Evolutionary conservation across 805 yeast genomes (phyloP).

Genomic region (Hanseniaspora clermontiae): DNA sequence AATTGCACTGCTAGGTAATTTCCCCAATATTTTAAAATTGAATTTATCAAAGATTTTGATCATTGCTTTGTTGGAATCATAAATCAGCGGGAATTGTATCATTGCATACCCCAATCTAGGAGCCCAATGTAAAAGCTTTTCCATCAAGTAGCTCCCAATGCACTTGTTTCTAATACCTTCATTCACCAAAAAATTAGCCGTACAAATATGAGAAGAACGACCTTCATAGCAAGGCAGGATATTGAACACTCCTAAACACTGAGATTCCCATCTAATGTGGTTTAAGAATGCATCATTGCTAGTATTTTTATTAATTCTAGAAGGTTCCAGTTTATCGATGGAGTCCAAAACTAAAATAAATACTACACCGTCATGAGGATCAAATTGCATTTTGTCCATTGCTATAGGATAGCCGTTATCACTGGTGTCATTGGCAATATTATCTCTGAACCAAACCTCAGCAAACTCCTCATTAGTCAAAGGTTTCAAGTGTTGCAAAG

Average conservation of each 20-base stretch:
- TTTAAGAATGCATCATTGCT: conserved; percentile 21
- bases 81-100: conserved; percentile 70
- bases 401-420: not conserved
- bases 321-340: conserved; percentile 36
- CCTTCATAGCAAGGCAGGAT: conserved; percentile 88
- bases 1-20: conserved; percentile 77
- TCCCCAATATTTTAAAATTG: conserved; percentile 66
- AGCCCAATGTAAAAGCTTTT: conserved; percentile 83
- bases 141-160: conserved; percentile 73
- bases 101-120: conserved; percentile 78
- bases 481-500: conserved; percentile 75
- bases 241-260: conserved; percentile 77
- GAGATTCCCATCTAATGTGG: conserved; percentile 73
- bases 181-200: conserved; percentile 77
- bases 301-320: conserved; percentile 15
- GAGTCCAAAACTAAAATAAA: conserved; percentile 66
- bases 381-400: conserved; percentile 8
- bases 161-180: conserved; percentile 89
- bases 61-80: conserved; percentile 78
- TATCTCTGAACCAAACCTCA: conserved; percentile 61
- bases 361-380: conserved; percentile 33
- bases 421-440: not conserved
- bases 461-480: conserved; percentile 64
- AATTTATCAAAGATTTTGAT: conserved; percentile 63
- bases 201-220: conserved; percentile 82